Evolutionary conservation across 2,329 filamentous ascomycete genomes (phyloP), one percentile per base, ranked within the genome.

Genomic region (Aspergillus brunneoviolaceus): DNA sequence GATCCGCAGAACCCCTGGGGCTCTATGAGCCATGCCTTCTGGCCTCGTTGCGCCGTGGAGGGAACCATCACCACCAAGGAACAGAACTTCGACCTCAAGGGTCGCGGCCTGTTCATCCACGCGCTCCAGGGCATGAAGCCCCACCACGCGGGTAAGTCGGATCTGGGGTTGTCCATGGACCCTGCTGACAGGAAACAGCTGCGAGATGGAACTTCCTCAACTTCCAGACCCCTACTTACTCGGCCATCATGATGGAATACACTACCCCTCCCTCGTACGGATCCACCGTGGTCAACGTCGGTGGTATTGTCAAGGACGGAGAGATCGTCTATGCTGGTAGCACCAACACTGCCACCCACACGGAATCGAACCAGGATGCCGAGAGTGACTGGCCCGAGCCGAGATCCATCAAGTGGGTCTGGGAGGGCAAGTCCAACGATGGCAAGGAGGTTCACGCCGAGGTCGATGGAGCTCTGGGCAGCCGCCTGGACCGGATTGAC

Each of bases 111-210:
- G 70, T 94, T 92, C 78, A 83, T 89, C 66, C 89, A 95, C 76
- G 93, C 92, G 47, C 81, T 98, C 54, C 95, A 98, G 80, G 95
- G 93, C 75, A 98, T 98, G 94, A 99, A 99, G 84, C 95, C 95
- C 47, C 95, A 99, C 77, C 96, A 99, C 75, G 90, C 92, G 61
- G 93, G 85, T 87, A 80, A 69, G 79, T 69, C 27, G 31, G n/a
- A 5, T 29, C 42, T 31, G 23, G 16, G 2, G 52, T 12, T 21
- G 57, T 39, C 7, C 21, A 19, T 42, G 6, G 10, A 45, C 16
- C 45, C 50, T 16, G 23, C 63, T 67, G 58, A 65, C 58, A 35
- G 39, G 29, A 25, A 11, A 48, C 65, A 86, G 87, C 94, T 63
- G 87, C 90, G 31, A 87, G 85, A 64, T 99, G 95, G 95, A 96